Evolutionary conservation across 345 rosid genomes (phyloP).

Genomic region (Mangifera indica): DNA sequence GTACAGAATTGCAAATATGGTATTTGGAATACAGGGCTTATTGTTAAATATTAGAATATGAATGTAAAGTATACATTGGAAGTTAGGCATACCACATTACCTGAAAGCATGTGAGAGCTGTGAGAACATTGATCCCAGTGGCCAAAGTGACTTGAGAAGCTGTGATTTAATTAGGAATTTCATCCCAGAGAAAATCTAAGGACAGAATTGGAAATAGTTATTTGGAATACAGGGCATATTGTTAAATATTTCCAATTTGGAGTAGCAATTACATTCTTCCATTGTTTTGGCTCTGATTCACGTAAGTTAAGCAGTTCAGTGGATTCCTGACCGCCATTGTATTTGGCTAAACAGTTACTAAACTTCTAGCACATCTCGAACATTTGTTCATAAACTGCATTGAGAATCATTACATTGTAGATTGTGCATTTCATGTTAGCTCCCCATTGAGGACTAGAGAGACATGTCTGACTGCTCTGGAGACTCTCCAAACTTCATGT

Average conservation of each 20-base stretch:
- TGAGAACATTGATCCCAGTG: neutral
- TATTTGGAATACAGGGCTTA: neutral
- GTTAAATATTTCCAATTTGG: too few relatives aligned
- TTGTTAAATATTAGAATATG: neutral
- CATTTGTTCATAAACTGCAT: neutral
- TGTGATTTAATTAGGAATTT: neutral
- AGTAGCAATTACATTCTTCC: neutral
- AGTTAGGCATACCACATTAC: neutral
- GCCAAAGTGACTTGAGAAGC: neutral
- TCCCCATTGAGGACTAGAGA: conserved; percentile 63
- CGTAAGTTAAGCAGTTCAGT: neutral
- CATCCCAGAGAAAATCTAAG: neutral
- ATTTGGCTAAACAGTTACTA: neutral
- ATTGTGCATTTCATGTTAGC: conserved; percentile 44
- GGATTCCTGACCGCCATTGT: neutral
- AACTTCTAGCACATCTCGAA: neutral
- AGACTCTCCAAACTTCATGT: conserved; percentile 79
- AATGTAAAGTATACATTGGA: conserved; percentile 5
- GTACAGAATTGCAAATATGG: neutral
- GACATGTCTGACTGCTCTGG: conserved; percentile 66
- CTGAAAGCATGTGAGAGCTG: neutral
- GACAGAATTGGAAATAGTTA: neutral
- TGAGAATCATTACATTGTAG: neutral
- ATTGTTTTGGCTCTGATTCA: neutral
- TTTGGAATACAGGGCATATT: neutral